These are phyloP conservation scores for Viola odorata DNA, from an alignment of 345 rosid species.

Conservation along the genomic window DNA sequence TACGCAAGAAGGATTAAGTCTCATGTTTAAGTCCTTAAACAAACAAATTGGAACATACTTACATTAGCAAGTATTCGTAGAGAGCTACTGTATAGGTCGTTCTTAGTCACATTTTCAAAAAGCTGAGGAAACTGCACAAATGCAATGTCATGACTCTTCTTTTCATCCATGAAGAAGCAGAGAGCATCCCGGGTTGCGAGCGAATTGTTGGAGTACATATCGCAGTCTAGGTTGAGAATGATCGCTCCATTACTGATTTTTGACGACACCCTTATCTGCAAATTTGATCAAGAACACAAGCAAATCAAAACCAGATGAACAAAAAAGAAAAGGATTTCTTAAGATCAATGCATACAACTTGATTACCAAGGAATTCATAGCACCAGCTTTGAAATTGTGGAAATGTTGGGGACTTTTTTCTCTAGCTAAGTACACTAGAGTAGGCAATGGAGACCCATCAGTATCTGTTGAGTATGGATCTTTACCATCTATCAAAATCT, in stretches of 20 bases:
- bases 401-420: constrained; percentile 38
- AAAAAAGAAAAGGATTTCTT: not conserved
- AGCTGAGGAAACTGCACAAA: constrained; percentile 64
- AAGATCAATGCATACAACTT: not conserved
- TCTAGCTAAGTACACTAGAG: constrained; percentile 37
- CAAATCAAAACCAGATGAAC: not conserved
- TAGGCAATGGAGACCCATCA: constrained; percentile 36
- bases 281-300: not conserved
- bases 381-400: constrained; percentile 54
- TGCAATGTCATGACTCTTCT: constrained; percentile 52
- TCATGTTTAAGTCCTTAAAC: no score
- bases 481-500: constrained; percentile 24
- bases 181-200: constrained; percentile 35
- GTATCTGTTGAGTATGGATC: constrained; percentile 18
- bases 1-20: no score
- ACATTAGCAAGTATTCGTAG: constrained; percentile 22
- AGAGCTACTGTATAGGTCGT: constrained; percentile 43
- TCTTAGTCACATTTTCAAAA: constrained; percentile 45
- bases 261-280: constrained; percentile 47
- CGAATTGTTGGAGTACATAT: constrained; percentile 46
- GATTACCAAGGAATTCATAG: constrained; percentile 46
- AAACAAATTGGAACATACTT: not conserved
- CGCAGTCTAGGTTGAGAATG: constrained; percentile 42
- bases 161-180: constrained; percentile 74
- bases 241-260: constrained; percentile 37